These are phyloP conservation scores for Daldinia eschscholtzii DNA, from an alignment of 2,329 filamentous ascomycete genomes.

Conservation along the genomic window DNA sequence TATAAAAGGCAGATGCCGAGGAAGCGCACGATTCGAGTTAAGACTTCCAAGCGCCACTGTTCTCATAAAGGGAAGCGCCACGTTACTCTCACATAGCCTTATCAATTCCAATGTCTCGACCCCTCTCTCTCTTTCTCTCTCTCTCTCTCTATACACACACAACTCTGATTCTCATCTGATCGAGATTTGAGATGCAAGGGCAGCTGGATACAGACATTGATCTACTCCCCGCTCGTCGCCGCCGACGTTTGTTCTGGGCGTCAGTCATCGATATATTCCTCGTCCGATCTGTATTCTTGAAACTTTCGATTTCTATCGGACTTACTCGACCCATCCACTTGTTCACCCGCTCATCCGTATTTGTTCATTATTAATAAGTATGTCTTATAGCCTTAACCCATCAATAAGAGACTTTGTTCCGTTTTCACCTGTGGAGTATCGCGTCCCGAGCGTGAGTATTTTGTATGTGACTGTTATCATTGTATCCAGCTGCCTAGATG, in stretches of 20 bases:
- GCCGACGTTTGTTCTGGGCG: background rate
- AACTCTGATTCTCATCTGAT: background rate
- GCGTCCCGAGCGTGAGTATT: background rate
- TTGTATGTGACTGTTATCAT: background rate
- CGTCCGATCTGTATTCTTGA: background rate
- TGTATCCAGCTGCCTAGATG: background rate
- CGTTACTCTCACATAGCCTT: background rate
- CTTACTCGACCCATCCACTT: background rate
- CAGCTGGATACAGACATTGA: background rate
- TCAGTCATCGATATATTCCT: background rate
- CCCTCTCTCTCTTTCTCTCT: background rate
- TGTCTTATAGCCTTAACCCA: background rate
- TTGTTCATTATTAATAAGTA: background rate
- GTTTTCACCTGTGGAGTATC: background rate
- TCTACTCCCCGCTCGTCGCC: background rate
- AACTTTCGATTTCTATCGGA: background rate
- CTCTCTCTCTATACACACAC: background rate
- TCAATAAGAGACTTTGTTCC: background rate
- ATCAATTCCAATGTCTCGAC: conserved; percentile 1
- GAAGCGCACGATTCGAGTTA: background rate
- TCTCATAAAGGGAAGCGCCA: background rate
- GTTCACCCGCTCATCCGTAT: background rate
- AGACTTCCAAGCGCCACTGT: background rate
- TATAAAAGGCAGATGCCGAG: background rate
- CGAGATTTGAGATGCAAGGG: conserved; percentile 3